phyloP scores from a whole-genome alignment of 805 yeast species.

The Candida multigemmis region DNA sequence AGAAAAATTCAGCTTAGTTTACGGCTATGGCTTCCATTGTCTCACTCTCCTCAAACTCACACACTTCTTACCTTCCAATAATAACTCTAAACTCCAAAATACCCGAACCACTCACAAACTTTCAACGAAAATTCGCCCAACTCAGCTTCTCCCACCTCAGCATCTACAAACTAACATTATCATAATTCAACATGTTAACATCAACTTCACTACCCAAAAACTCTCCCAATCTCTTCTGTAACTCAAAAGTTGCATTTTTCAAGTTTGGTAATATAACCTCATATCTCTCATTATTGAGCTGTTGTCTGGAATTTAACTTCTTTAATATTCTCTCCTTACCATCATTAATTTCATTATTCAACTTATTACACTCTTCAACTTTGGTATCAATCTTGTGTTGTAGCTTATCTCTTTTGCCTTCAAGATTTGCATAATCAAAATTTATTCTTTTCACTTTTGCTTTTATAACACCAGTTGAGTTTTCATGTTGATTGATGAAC shows the following conservation, averaged over 20 bases:
- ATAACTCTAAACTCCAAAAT: neutral
- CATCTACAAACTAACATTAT: neutral
- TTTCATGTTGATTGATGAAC: too few relatives aligned
- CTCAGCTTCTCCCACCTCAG: too few relatives aligned
- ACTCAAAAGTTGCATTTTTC: constrained; percentile 11
- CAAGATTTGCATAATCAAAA: too few relatives aligned
- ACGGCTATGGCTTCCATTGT: too few relatives aligned
- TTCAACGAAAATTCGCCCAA: neutral
- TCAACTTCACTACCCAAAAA: constrained; percentile 1
- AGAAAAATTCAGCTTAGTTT: too few relatives aligned
- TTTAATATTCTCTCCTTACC: constrained; percentile 1
- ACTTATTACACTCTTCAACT: too few relatives aligned
- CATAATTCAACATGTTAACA: neutral
- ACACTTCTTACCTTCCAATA: neutral
- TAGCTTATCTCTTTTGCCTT: too few relatives aligned
- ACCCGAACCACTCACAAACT: neutral
- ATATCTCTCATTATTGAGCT: constrained; percentile 20
- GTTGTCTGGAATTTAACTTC: constrained; percentile 13
- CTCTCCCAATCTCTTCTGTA: constrained; percentile 8
- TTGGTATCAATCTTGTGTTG: too few relatives aligned
- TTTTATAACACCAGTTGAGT: too few relatives aligned
- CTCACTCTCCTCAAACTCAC: neutral
- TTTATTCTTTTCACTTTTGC: too few relatives aligned
- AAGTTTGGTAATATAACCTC: constrained; percentile 26
- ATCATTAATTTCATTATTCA: constrained; percentile 3